Base-by-base conservation (phyloP, 108 stramenopile genomes). In the Cyclotella choctawhatcheeana region DNA sequence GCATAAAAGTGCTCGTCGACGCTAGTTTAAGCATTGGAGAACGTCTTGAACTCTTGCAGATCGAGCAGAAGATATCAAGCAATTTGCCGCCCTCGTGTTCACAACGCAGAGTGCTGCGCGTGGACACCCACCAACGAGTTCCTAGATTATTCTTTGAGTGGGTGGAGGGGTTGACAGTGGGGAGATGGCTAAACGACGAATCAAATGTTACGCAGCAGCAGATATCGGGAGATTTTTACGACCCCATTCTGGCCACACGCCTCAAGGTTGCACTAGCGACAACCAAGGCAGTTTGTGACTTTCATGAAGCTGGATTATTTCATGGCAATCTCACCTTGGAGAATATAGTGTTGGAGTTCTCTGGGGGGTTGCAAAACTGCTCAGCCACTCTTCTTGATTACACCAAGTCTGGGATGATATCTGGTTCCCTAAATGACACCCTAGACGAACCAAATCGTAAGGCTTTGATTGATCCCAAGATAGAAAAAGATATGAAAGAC, bases 251-350 rank as follows among this genome's bases (percentile, higher is more conserved):
- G 48, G 31, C 4, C 2, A 8, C 17, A 51, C 47, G 65, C 17
- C 12, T 66, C 6, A 17, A 34, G 48, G 65, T 66, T 5, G 65
- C 50, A 3, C 43, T 66, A 5, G 25, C 65, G 3, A 66, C 52
- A 21, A 51, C 48, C 65, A 53, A 52, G 65, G 34, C 50, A 33
- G 43, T 61, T 12, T 14, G 33, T 18, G 65, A 66, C 6, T 66
- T 66, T 48, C 65, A 66, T 34, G 48, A 35, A 24, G 65, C 50
- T 35, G 50, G 50, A 33, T 32, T 66, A n/a, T 50, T 52, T 5
- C 35, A 52, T 33, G 13, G 51, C 24, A 21, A 52, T 21, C 22
- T 66, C 0, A 34, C 18, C 17, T 34, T 66, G 50, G 50, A 33
- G 5, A 50, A 66, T 52, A 51, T 66, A 20, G 14, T 66, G 27